Evolutionary conservation across 495 filamentous ascomycete genomes (phyloP).

Genomic region (Mytilinidion resinicola): DNA sequence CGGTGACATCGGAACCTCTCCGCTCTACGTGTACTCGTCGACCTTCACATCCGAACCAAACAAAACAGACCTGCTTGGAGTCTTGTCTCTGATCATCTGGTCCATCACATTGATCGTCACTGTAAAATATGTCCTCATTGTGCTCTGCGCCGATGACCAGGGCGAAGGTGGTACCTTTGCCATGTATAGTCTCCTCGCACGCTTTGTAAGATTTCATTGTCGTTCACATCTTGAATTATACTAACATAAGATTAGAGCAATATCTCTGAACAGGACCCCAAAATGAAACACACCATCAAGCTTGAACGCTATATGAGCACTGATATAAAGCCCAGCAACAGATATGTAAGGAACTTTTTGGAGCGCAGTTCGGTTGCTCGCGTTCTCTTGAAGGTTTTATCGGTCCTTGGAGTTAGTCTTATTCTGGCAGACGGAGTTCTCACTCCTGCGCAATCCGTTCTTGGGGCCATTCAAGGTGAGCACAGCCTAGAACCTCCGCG

Average conservation of each 20-base stretch:
- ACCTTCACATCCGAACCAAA: constrained; percentile 54
- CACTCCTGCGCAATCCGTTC: constrained; percentile 64
- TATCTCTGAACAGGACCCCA: not conserved
- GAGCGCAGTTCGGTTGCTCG: constrained; percentile 50
- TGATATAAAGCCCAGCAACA: constrained; percentile 48
- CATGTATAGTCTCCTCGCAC: constrained; percentile 60
- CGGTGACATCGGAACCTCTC: constrained; percentile 67
- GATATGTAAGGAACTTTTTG: constrained; percentile 47
- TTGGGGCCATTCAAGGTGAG: constrained; percentile 62
- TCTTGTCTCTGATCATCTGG: constrained; percentile 68
- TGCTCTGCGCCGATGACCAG: constrained; percentile 64
- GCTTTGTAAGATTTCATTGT: constrained; percentile 45
- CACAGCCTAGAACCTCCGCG: constrained; percentile 36
- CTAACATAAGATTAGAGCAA: too few species aligned
- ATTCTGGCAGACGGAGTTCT: constrained; percentile 62
- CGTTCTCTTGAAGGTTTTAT: constrained; percentile 53
- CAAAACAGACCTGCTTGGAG: constrained; percentile 59
- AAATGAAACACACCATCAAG: constrained; percentile 22
- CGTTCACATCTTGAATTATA: not conserved
- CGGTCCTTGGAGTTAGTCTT: constrained; percentile 62
- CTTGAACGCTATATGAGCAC: constrained; percentile 53
- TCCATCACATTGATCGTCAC: constrained; percentile 63
- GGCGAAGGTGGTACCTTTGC: constrained; percentile 73
- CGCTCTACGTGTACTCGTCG: constrained; percentile 64
- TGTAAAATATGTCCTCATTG: constrained; percentile 63